These are phyloP conservation scores for Anthoceros angustus DNA, from an alignment of 225 moss, liverwort and hornwort genomes.

Conservation along the genomic window DNA sequence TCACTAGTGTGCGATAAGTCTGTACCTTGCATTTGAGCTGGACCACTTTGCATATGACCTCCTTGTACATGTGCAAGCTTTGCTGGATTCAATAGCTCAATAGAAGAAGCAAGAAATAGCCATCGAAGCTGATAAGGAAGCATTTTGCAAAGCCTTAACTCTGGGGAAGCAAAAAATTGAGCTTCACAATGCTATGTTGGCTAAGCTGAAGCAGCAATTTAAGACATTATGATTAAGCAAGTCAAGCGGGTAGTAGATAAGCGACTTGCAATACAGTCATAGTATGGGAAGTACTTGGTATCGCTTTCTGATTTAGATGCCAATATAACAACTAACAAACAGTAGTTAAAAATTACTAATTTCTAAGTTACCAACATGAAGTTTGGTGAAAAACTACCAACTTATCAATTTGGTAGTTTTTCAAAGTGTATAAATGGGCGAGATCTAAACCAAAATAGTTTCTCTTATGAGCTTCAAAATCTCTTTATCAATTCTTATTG, in stretches of 20 bases:
- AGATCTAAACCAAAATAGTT: too few relatives aligned
- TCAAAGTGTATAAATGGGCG: too few relatives aligned
- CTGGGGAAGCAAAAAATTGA: constrained; percentile 29
- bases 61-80: too few relatives aligned
- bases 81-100: constrained; percentile 35
- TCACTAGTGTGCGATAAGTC: too few relatives aligned
- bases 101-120: constrained; percentile 63
- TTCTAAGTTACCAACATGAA: too few relatives aligned
- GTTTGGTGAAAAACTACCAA: too few relatives aligned
- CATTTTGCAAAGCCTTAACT: constrained; percentile 30
- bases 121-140: constrained; percentile 38
- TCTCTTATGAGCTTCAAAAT: too few relatives aligned
- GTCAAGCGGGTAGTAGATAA: constrained; percentile 30
- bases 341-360: too few relatives aligned
- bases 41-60: too few relatives aligned
- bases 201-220: constrained; percentile 54
- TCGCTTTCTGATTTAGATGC: constrained; percentile 40
- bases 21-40: too few relatives aligned
- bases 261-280: constrained; percentile 25
- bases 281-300: constrained; percentile 28
- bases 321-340: constrained; percentile 8
- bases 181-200: constrained; percentile 31
- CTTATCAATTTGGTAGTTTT: too few relatives aligned
- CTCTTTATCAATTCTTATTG: too few relatives aligned
- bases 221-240: constrained; percentile 41